Conservation (phyloP, 805 yeast species). For the Candida khao-thaluensis region DNA sequence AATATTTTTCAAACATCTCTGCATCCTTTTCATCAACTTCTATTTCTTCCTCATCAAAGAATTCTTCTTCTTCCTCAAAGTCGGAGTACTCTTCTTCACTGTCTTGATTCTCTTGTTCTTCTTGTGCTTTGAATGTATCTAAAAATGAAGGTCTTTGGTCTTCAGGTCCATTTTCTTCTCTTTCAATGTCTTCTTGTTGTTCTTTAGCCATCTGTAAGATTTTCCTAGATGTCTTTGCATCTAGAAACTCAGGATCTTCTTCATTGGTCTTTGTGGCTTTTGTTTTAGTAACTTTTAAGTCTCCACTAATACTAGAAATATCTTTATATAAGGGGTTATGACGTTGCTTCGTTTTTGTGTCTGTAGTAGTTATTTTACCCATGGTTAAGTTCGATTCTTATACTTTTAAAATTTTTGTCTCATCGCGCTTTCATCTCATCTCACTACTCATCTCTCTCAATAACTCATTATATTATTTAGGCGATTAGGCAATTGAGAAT, state of each 20-base stretch:
- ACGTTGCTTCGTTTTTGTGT: constrained; percentile 56
- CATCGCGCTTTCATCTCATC: constrained; percentile 3
- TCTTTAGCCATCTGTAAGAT: constrained; percentile 86
- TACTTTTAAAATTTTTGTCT: constrained; percentile 11
- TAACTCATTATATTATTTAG: too few relatives aligned
- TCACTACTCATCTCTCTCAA: background rate
- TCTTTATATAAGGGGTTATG: constrained; percentile 83
- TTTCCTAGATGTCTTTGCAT: constrained; percentile 78
- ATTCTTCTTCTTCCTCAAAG: constrained; percentile 52
- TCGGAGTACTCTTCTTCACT: constrained; percentile 57
- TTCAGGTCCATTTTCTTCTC: constrained; percentile 40
- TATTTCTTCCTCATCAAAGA: constrained; percentile 54
- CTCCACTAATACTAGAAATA: constrained; percentile 72
- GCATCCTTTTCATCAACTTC: constrained; percentile 80
- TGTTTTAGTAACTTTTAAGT: constrained; percentile 48
- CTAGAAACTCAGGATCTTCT: constrained; percentile 60
- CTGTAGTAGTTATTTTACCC: constrained; percentile 64
- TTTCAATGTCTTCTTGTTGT: constrained; percentile 86
- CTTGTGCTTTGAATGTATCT: constrained; percentile 22
- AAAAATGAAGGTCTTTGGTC: constrained; percentile 21
- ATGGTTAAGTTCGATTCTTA: constrained; percentile 32
- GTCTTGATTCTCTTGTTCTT: constrained; percentile 32
- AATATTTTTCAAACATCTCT: constrained; percentile 76
- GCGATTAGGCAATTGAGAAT: too few relatives aligned
- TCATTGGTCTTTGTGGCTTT: constrained; percentile 32